Conservation (phyloP, 345 rosid genomes). For the Hypericum androsaemum region DNA sequence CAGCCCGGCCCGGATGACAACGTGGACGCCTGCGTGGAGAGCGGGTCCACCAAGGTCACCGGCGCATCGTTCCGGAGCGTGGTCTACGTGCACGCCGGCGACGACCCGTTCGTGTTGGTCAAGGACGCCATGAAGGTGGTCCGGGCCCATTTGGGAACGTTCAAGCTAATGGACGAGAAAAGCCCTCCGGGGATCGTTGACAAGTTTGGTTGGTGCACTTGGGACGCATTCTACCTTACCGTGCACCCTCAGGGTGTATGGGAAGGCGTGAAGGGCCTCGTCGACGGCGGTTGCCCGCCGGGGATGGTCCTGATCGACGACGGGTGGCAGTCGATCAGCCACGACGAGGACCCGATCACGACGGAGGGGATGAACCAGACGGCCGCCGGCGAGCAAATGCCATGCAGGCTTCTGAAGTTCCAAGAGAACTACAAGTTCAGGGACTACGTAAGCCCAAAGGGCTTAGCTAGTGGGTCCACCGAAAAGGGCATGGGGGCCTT, state of each 20-base stretch:
- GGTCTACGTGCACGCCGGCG: not conserved
- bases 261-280: slow-evolving; percentile 2
- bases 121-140: not conserved
- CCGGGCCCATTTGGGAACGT: not conserved
- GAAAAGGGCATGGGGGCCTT: not conserved
- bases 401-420: not conserved
- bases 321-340: slow-evolving; percentile 4
- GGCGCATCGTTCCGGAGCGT: not conserved
- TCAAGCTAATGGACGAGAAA: not conserved
- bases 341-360: not conserved
- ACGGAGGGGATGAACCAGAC: not conserved
- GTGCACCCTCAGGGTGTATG: not conserved
- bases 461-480: too few species aligned
- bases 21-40: slow-evolving; percentile 4
- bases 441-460: slow-evolving; percentile 1
- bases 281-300: not conserved
- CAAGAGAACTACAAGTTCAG: slow-evolving; percentile 4
- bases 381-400: not conserved
- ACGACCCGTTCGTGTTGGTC: not conserved
- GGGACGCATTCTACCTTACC: slow-evolving; percentile 3
- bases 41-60: not conserved
- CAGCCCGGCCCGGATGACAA: not conserved
- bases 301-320: slow-evolving; percentile 3
- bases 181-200: not conserved
- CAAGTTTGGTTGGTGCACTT: slow-evolving; percentile 4